These are phyloP conservation scores for Sporothrix pallida DNA, from an alignment of 2,329 filamentous ascomycete species.

Conservation along the genomic window DNA sequence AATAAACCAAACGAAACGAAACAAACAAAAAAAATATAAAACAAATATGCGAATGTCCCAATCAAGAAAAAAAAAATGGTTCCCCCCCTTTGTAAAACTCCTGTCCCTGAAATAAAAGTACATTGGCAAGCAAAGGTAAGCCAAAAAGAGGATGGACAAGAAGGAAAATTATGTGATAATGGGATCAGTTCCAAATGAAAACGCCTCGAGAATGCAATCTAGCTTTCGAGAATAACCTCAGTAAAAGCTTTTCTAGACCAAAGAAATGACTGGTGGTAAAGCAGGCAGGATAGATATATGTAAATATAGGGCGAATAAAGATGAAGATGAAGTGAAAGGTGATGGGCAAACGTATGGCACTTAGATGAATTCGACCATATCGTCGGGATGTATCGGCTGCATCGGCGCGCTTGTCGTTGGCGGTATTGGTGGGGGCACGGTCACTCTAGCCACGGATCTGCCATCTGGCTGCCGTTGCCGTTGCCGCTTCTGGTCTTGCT, in stretches of 20 bases:
- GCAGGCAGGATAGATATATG: slow-evolving; percentile 4
- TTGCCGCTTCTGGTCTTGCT: neutral
- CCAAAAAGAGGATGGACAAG: neutral
- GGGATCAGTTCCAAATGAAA: neutral
- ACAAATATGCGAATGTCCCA: neutral
- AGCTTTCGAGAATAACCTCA: neutral
- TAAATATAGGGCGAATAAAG: neutral
- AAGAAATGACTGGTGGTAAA: slow-evolving; percentile 14
- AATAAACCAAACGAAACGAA: neutral
- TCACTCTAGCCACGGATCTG: neutral
- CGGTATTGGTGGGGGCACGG: slow-evolving; percentile 30
- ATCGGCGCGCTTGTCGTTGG: slow-evolving; percentile 28
- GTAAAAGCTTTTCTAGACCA: slow-evolving; percentile 20
- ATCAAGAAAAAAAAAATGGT: neutral
- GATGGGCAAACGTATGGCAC: neutral
- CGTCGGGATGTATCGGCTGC: slow-evolving; percentile 30
- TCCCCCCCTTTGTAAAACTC: neutral
- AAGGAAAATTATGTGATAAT: neutral
- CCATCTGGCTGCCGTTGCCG: slow-evolving; percentile 11
- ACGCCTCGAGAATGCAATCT: slow-evolving; percentile 30
- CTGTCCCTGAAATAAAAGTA: slow-evolving; percentile 14
- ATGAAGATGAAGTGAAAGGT: neutral
- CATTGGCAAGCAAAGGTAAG: neutral
- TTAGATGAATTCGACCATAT: slow-evolving; percentile 33
- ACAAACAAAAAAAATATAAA: neutral